Evolutionary conservation across 345 rosid species (phyloP).

Genomic region (Streptanthus diversifolius): DNA sequence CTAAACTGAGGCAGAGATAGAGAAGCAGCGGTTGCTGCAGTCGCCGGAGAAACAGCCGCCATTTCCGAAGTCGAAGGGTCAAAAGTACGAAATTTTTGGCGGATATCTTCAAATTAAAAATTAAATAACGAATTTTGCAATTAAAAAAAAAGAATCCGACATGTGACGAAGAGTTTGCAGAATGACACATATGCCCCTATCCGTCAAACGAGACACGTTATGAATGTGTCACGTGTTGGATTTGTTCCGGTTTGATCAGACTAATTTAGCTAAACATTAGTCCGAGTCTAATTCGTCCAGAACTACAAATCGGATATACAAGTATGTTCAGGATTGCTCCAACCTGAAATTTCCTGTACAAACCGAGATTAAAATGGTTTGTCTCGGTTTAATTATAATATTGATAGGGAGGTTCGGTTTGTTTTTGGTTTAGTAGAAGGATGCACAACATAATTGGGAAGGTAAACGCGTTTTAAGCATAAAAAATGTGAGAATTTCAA

Average conservation of each 20-base stretch:
- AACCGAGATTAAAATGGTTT: background rate
- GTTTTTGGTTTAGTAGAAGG: background rate
- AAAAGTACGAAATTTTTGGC: slow-evolving; percentile 21
- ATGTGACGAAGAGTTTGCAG: background rate
- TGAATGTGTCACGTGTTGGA: background rate
- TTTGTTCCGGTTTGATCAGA: slow-evolving; percentile 3
- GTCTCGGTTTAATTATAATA: background rate
- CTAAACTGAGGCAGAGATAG: background rate
- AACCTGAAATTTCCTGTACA: background rate
- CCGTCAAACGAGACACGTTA: slow-evolving; percentile 30
- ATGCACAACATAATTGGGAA: background rate
- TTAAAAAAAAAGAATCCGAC: background rate
- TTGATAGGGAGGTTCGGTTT: background rate
- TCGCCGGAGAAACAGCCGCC: slow-evolving; percentile 37
- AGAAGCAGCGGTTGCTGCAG: slow-evolving; percentile 13
- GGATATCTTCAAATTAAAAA: slow-evolving; percentile 16
- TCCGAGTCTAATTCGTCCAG: background rate
- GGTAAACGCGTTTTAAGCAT: background rate
- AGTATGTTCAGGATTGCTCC: background rate
- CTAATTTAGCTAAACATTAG: background rate
- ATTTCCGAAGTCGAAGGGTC: slow-evolving; percentile 32
- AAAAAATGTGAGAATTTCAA: slow-evolving; percentile 8
- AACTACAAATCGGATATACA: background rate
- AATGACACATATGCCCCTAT: slow-evolving; percentile 22
- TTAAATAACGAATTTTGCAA: background rate